phyloP scores from a whole-genome alignment of 1,284 basidiomycete species.

The Ceratobasidium papillatum region DNA sequence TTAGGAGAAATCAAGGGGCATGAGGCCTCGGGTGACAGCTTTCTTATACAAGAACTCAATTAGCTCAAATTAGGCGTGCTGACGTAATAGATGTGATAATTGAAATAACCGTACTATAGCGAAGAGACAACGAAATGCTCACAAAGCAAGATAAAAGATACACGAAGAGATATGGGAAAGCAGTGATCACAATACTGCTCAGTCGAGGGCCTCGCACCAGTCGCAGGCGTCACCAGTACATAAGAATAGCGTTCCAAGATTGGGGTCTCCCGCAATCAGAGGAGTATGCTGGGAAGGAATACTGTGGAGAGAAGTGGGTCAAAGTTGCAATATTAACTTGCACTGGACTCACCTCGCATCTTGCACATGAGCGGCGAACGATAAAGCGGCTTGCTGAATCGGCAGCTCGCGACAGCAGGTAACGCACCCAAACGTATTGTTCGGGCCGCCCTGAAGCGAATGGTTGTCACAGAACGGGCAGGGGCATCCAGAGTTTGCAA shows the following conservation, averaged over 20 bases:
- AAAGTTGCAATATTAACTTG: not conserved
- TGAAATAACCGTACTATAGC: slow-evolving; percentile 1
- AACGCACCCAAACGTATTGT: slow-evolving; percentile 28
- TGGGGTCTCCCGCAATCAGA: slow-evolving; percentile 31
- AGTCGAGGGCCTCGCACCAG: slow-evolving; percentile 36
- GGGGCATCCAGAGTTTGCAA: slow-evolving; percentile 17
- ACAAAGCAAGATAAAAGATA: slow-evolving; percentile 2
- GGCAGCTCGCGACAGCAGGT: slow-evolving; percentile 1
- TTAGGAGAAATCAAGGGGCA: slow-evolving; percentile 10
- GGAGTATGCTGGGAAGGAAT: slow-evolving; percentile 26
- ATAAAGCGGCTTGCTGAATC: slow-evolving; percentile 16
- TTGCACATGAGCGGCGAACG: slow-evolving; percentile 28
- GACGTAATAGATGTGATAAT: not conserved
- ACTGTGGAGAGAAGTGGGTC: not conserved
- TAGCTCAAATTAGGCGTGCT: not conserved
- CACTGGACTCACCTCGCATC: not conserved
- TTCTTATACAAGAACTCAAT: not conserved
- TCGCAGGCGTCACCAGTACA: slow-evolving; percentile 26
- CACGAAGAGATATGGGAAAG: not conserved
- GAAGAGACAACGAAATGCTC: slow-evolving; percentile 4
- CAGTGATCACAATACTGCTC: not conserved
- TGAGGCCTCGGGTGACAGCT: not conserved
- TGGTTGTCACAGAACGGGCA: slow-evolving; percentile 29
- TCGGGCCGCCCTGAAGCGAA: slow-evolving; percentile 21
- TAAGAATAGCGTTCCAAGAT: slow-evolving; percentile 27